Percentiles rank a stretch among this genome's conserved stretches.
Evolutionary conservation across 305 asterid species (phyloP).

Genomic region (Nicotiana rustica): DNA sequence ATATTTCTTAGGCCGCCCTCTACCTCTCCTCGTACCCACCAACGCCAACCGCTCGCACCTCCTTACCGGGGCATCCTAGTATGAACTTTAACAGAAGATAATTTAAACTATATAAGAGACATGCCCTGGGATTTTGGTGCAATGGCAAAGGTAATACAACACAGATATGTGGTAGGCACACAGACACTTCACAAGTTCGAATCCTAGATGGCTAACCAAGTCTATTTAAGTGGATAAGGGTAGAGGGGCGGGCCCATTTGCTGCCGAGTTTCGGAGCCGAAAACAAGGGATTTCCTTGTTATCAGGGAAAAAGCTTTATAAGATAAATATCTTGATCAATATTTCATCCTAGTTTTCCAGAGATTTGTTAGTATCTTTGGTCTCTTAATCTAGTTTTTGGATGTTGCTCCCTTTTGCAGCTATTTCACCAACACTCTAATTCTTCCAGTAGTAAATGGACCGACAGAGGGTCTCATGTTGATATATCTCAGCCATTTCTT

Average conservation of each 20-base stretch:
- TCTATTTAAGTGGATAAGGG: constrained; percentile 18
- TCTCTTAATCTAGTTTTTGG: constrained; percentile 29
- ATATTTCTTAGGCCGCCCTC: too few relatives aligned
- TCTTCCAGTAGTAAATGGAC: constrained; percentile 93
- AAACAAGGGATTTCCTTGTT: constrained; percentile 7
- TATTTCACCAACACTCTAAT: constrained; percentile 90
- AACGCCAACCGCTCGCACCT: too few relatives aligned
- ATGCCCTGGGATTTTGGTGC: neutral
- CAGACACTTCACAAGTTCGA: neutral
- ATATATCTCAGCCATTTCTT: constrained; percentile 79
- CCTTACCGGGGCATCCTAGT: too few relatives aligned
- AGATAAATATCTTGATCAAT: constrained; percentile 21
- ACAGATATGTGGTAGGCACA: neutral
- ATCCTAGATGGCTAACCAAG: neutral
- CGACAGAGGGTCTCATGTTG: constrained; percentile 96
- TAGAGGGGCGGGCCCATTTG: neutral
- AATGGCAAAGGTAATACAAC: constrained; percentile 4
- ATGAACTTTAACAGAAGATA: neutral
- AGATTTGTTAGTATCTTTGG: neutral
- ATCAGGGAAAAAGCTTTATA: neutral
- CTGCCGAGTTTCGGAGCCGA: neutral
- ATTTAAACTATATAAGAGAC: neutral
- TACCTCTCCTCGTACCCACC: too few relatives aligned
- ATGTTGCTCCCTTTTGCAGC: constrained; percentile 52
- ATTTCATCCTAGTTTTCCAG: constrained; percentile 8